Base-by-base conservation (phyloP, 192 early-diverging fungal genomes). In the Phlyctochytrium arcticum region DNA sequence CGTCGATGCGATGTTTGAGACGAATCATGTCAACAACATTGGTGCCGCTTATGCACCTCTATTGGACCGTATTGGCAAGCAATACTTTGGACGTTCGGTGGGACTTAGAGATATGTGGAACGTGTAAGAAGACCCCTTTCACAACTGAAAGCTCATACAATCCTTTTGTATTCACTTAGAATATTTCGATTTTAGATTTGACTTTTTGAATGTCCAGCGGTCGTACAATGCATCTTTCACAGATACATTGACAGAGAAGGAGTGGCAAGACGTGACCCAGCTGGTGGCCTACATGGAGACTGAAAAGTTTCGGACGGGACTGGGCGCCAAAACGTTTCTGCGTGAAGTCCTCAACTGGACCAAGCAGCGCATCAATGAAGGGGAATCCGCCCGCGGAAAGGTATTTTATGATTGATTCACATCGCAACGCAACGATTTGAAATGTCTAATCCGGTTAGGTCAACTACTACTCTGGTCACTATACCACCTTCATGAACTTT, bases 91-190 rank as follows among this genome's bases (percentile, higher is more conserved):
- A 44, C 39, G 39, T 44, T 19, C 39, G 39, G 19, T 53, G 30
- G 50, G 50, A 34, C 63, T 68, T 8, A 26, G 15, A 31, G 65
- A 68, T 33, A 68, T 68, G 44, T 68, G 63, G 65, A 67, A 68
- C 29, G 50, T 53, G 50, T 53, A 53, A 30, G 42, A 44, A 0
- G 42, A 44, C 21, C 1, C 15, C 42, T 44, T n/a, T n/a, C n/a
- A n/a, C n/a, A n/a, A n/a, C n/a, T n/a, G n/a, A n/a, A n/a, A n/a
- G n/a, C n/a, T n/a, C n/a, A n/a, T n/a, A n/a, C n/a, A n/a, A n/a
- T n/a, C n/a, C n/a, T n/a, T n/a, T n/a, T n/a, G n/a, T n/a, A n/a
- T n/a, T n/a, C n/a, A n/a, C n/a, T n/a, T n/a, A n/a, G n/a, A n/a
- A n/a, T n/a, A 44, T 44, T 2, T 2, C 21, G 2, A 44, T 44